Evolutionary conservation across 208 protist genomes (phyloP).

Genomic region (Hexamita inflata): DNA sequence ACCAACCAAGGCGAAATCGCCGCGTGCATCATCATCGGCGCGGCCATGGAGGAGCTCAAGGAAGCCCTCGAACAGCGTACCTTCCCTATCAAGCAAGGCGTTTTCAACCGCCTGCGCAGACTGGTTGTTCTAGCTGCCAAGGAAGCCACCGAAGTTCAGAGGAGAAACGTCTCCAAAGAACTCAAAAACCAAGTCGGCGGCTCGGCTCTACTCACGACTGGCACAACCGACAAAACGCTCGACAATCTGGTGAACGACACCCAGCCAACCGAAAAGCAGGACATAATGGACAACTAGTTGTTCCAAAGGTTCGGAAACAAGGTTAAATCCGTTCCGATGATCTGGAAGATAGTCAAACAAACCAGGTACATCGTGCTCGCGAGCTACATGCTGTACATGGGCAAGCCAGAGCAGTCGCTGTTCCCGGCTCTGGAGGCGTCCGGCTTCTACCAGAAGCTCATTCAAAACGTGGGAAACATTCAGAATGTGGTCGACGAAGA

Average conservation of each 20-base stretch:
- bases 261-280: no score
- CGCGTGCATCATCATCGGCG: neutral
- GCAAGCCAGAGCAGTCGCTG: neutral
- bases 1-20: slow-evolving; percentile 6
- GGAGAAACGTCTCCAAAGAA: neutral
- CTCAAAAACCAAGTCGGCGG: neutral
- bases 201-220: no score
- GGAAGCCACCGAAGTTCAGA: slow-evolving; percentile 3
- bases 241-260: neutral
- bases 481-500: neutral
- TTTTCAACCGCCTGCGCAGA: neutral
- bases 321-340: neutral
- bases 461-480: no score
- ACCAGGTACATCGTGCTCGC: slow-evolving; percentile 18
- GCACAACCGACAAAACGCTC: neutral
- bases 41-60: neutral
- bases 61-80: neutral
- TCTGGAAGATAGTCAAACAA: slow-evolving; percentile 9
- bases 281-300: no score
- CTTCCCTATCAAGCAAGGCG: neutral
- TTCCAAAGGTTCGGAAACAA: no score
- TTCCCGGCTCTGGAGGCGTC: slow-evolving; percentile 6
- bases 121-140: slow-evolving; percentile 18
- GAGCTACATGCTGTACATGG: slow-evolving; percentile 19
- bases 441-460: slow-evolving; percentile 16